Percentiles rank a stretch among this genome's conserved stretches.
Conservation (phyloP, 2,329 filamentous ascomycete genomes). For the Sporothrix brasiliensis region DNA sequence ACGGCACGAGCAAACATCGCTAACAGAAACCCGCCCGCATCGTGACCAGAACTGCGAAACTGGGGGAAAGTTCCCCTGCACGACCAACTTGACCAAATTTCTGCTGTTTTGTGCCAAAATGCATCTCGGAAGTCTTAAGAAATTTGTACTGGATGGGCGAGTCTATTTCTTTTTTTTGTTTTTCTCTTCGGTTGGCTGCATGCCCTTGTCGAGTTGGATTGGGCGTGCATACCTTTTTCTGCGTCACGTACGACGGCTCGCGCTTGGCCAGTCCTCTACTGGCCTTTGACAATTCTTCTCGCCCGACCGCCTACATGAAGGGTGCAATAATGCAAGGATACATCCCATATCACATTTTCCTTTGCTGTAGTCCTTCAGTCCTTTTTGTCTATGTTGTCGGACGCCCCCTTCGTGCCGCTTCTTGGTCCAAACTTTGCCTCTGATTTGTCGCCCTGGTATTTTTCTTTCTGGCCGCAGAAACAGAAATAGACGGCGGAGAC, state of each 20-base stretch:
- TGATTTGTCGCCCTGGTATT: neutral
- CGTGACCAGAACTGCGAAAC: neutral
- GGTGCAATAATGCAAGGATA: neutral
- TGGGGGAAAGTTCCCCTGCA: neutral
- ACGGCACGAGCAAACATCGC: neutral
- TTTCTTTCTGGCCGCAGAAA: neutral
- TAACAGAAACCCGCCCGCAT: neutral
- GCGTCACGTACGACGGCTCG: neutral
- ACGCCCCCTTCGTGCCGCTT: neutral
- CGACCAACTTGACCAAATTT: neutral
- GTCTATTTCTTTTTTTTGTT: no score
- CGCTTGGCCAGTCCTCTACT: neutral
- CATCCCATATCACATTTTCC: neutral
- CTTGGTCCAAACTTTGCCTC: neutral
- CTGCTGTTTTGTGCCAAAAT: constrained; percentile 1
- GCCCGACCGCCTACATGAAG: neutral
- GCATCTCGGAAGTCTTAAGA: neutral
- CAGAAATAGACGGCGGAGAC: neutral
- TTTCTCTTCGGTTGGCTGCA: neutral
- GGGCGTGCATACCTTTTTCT: neutral
- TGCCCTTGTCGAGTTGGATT: constrained; percentile 4
- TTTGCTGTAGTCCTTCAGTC: constrained; percentile 10
- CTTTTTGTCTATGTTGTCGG: neutral
- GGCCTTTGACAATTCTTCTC: neutral
- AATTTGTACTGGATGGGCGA: neutral